Base-by-base conservation (phyloP, 1,284 basidiomycete species). In the Phellinidium pouzarii region DNA sequence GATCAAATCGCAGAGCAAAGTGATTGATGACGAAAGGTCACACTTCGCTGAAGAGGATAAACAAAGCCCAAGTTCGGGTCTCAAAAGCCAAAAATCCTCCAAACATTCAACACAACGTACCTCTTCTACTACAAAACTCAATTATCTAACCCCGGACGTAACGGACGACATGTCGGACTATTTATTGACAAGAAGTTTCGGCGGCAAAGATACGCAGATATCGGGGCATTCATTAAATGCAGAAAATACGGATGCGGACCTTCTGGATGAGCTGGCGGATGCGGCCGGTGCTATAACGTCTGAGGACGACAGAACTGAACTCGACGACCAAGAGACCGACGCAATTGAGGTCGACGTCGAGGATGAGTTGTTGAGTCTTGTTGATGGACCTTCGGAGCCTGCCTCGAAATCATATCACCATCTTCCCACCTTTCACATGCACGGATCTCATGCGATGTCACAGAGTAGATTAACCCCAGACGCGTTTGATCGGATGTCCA, bases 311-410 rank as follows among this genome's bases (percentile, higher is more conserved):
- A 47, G 44, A 38, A 52, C 43, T 8, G 54, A 56, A 8, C 36
- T 44, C 22, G 54, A 51, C 20, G 53, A 55, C 26, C 48, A 45
- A 26, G 38, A 19, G 6, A 51, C 54, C 1, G 54, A 64, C 31
- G 62, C 61, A 29, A 67, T 74, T 69, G 73, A 77, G 58, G 73
- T 77, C 36, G 84, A 87, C 53, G 78, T 87, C 1, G 85, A 87
- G 48, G 79, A 84, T 56, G 85, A 87, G 66, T 64, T 87, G 45
- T 70, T 87, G 55, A 83, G 81, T 60, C 68, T 87, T 19, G 66
- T 87, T 40, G 81, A 79, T 58, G 81, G 80, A 58, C 65, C 65
- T 25, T 58, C 60, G 17, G 59, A 57, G 3, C 53, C 54, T 6
- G 44, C 52, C 17, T 26, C 44, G 3, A 54, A 44, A 7, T 26